Evolutionary conservation across 805 yeast species (phyloP), one percentile per base, ranked within the genome.

Genomic region (Pichia nanzhaoensis): DNA sequence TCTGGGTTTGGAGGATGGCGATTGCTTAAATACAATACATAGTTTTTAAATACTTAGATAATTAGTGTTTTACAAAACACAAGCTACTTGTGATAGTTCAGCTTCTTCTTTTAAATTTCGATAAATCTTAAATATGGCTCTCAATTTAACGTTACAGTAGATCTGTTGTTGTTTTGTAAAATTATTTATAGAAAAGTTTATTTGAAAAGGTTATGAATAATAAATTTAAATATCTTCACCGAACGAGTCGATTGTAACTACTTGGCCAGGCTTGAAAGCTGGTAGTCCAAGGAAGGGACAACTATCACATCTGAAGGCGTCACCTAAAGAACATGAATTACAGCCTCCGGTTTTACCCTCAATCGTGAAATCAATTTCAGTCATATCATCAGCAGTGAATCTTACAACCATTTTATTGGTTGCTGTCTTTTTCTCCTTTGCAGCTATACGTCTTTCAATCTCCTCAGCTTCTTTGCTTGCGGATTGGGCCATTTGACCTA

Each of bases 301-400:
- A 2, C 98, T 97, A 55, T 90, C 95, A 64, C 99, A 93, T 59
- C 99, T 74, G 69, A 93, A 93, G 0, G 99, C 99, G 64, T 93
- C 99, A 37, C 99, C 99, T 41, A 93, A 73, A 0, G 98, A 82
- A 68, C 99, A 93, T 10, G 95, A 86, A 21, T 96, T 96, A 69
- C 99, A 93, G 3, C 97, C 96, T 30, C 97, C 97, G 12, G 95
- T 84, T 59, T 91, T 91, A 34, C 98, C 98, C 52, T 90, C 88
- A n/a, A 90, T 80, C 0, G 99, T 91, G 68, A 91, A 91, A 61
- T 91, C 98, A 45, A 91, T 79, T 61, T 91, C 99, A 3, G 95
- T 76, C 56, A 89, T 70, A 41, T 91, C 97, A 44, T 80, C 79
- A 13, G 73, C 70, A 21, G 71, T 65, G 48, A 85, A 78, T 55